These are phyloP conservation scores for Chamaenerion angustifolium DNA, from an alignment of 345 rosid genomes.

Conservation along the genomic window DNA sequence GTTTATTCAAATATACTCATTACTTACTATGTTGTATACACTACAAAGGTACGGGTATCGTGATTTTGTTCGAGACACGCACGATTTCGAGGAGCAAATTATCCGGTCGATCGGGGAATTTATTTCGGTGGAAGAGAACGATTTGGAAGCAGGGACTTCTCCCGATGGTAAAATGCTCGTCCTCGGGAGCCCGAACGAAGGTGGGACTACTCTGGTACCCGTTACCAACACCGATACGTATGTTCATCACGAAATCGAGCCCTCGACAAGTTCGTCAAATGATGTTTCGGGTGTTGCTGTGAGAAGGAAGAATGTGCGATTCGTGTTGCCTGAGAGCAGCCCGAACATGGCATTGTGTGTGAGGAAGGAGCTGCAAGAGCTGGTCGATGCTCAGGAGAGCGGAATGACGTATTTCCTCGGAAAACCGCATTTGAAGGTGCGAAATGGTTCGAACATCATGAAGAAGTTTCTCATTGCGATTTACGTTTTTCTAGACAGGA, in stretches of 20 bases:
- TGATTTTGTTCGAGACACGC: slow-evolving; percentile 26
- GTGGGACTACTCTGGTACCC: slow-evolving; percentile 20
- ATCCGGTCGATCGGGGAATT: slow-evolving; percentile 37
- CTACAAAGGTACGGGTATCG: slow-evolving; percentile 25
- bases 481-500: slow-evolving; percentile 30
- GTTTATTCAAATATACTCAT: too few relatives aligned
- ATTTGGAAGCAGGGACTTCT: slow-evolving; percentile 13
- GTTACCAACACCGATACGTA: slow-evolving; percentile 6
- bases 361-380: slow-evolving; percentile 31
- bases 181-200: slow-evolving; percentile 12
- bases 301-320: slow-evolving; percentile 32
- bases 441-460: slow-evolving; percentile 20
- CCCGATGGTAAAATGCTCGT: slow-evolving; percentile 32
- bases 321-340: slow-evolving; percentile 20
- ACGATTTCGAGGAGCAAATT: slow-evolving; percentile 46
- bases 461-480: slow-evolving; percentile 27
- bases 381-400: slow-evolving; percentile 41
- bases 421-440: slow-evolving; percentile 29
- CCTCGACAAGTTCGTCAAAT: neutral
- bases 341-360: slow-evolving; percentile 15
- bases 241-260: slow-evolving; percentile 3
- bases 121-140: slow-evolving; percentile 37
- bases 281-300: neutral
- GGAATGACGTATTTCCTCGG: slow-evolving; percentile 51
- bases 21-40: too few relatives aligned